Base-by-base conservation (phyloP, 129 eudicot genomes). In the Saposhnikovia divaricata region DNA sequence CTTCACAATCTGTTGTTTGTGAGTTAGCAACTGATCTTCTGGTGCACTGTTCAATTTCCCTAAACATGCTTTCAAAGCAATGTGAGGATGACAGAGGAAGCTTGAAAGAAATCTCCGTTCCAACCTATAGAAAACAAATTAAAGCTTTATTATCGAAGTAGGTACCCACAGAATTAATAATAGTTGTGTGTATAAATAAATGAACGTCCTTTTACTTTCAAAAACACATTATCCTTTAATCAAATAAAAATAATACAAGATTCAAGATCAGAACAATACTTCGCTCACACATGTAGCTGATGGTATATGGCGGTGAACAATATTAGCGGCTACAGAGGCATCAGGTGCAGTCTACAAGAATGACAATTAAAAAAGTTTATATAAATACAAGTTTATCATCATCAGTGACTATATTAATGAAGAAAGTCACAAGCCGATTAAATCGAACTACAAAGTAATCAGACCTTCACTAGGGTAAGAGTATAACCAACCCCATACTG, bases 401-500 rank as follows among this genome's bases (percentile, higher is more conserved):
- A 37, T 61, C 39, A 65, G 18, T 68, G 68, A 28, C 28, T 63
- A 28, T 21, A 42, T 21, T 14, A 81, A 42, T 69, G 74, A 76
- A 72, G 47, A 70, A 65, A 38, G 14, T 14, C 42, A 70, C 66
- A 70, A 42, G 43, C 68, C 28, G 4, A 14, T 6, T 18, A 75
- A 45, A 73, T 48, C 44, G 50, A 85, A 74, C 21, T 80, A 80
- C 44, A 65, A 44, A 48, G 69, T 57, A 74, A 82, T 42, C 90
- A 79, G 46, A 94, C 98, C 98, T 96, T 96, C 85, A 92, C 99
- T 82, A 96, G 84, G 73, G 99, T 96, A 79, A 96, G 99, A 82
- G 99, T 96, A 80, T 96, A 96, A 79, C 99, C 99, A 89, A 92
- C 99, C 74, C 99, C 99, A 90, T 96, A 92, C 51, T 86, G 97